Evolutionary conservation across 192 early-diverging fungal genomes (phyloP).

Genomic region (Backusella westeae): DNA sequence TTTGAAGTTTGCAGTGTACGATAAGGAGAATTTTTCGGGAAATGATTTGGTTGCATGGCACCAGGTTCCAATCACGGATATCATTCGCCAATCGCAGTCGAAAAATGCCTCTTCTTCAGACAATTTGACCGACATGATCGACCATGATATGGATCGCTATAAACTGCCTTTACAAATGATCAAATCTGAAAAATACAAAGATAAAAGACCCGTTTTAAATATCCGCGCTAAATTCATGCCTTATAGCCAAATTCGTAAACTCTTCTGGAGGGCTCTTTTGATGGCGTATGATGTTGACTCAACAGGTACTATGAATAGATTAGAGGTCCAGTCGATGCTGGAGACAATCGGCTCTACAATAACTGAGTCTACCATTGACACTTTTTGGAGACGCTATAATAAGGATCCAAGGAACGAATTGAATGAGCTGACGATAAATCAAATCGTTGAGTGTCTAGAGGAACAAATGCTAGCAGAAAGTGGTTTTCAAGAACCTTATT

Average conservation of each 20-base stretch:
- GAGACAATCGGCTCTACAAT: conserved; percentile 68
- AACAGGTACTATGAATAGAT: conserved; percentile 53
- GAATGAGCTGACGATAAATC: conserved; percentile 51
- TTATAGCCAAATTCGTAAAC: conserved; percentile 55
- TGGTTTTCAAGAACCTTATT: background rate
- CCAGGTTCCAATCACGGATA: conserved; percentile 43
- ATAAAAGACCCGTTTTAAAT: conserved; percentile 41
- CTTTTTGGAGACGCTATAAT: conserved; percentile 47
- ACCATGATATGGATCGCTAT: conserved; percentile 45
- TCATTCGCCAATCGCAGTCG: conserved; percentile 39
- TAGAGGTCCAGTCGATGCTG: conserved; percentile 68
- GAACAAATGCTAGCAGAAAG: conserved; percentile 23
- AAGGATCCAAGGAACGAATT: conserved; percentile 51
- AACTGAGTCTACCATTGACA: conserved; percentile 60
- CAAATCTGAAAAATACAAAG: conserved; percentile 35
- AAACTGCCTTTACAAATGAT: conserved; percentile 38
- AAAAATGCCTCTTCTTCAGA: background rate
- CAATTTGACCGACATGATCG: conserved; percentile 1
- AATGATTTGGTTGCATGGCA: conserved; percentile 63
- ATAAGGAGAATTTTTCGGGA: conserved; percentile 68
- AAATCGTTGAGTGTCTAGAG: conserved; percentile 63
- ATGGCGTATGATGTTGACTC: conserved; percentile 61
- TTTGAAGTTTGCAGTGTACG: conserved; percentile 64
- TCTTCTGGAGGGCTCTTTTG: conserved; percentile 70
- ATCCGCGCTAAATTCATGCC: conserved; percentile 66